A percentile compares a stretch with the other conserved stretches of the same genome.
phyloP scores from a whole-genome alignment of 2,329 filamentous ascomycete genomes.

The Colletotrichum noveboracense region DNA sequence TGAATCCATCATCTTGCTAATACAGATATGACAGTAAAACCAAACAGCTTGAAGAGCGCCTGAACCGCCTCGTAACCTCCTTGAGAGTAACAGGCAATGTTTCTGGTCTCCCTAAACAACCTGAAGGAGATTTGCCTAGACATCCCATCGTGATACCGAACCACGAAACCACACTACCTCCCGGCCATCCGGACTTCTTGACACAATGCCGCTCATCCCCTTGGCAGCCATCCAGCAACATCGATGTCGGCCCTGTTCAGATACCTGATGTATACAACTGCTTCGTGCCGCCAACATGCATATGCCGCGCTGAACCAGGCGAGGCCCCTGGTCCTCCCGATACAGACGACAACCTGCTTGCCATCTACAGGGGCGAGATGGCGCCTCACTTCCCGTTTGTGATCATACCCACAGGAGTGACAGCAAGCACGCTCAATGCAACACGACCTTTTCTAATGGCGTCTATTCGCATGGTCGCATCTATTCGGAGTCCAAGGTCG shows the following conservation, averaged over 20 bases:
- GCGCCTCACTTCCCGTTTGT: slow-evolving; percentile 54
- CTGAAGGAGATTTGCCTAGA: not conserved
- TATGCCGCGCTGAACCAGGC: slow-evolving; percentile 48
- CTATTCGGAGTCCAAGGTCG: slow-evolving; percentile 48
- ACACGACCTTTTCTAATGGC: slow-evolving; percentile 54
- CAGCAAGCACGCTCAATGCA: slow-evolving; percentile 39
- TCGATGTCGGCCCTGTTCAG: slow-evolving; percentile 29
- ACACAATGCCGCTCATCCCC: not conserved
- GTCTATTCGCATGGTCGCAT: slow-evolving; percentile 55
- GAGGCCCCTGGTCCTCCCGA: slow-evolving; percentile 45
- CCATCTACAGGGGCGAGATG: slow-evolving; percentile 48
- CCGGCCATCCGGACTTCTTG: not conserved
- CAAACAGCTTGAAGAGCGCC: slow-evolving; percentile 52
- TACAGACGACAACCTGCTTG: slow-evolving; percentile 50
- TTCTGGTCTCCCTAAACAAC: not conserved
- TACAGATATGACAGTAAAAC: slow-evolving; percentile 41
- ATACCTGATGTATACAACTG: slow-evolving; percentile 51
- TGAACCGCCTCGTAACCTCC: slow-evolving; percentile 54
- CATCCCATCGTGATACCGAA: not conserved
- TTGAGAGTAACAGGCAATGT: slow-evolving; percentile 49
- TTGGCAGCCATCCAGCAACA: slow-evolving; percentile 9
- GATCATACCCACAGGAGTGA: slow-evolving; percentile 39
- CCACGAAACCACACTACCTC: not conserved
- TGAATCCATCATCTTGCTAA: not conserved
- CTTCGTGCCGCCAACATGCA: slow-evolving; percentile 49